phyloP scores from a whole-genome alignment of 108 stramenopile species.

The Asterionellopsis glacialis region DNA sequence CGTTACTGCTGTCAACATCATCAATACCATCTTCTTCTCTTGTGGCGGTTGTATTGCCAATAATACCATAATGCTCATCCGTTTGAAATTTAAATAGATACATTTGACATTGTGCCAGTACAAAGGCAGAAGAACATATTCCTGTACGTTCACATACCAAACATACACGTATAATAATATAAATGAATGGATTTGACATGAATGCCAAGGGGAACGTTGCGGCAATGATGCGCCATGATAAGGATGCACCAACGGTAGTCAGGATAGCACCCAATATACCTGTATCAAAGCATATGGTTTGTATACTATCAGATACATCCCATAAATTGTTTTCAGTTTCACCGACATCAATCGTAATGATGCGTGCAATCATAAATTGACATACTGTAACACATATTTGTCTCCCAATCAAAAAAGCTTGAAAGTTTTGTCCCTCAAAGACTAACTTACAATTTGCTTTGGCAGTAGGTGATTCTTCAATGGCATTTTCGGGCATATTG shows the following conservation, averaged over 20 bases:
- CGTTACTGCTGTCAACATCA: too few species aligned
- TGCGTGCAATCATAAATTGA: conserved; percentile 55
- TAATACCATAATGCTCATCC: conserved; percentile 30
- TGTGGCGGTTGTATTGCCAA: too few species aligned
- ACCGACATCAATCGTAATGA: conserved; percentile 31
- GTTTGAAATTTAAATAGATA: conserved; percentile 22
- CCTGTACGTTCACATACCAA: conserved; percentile 41
- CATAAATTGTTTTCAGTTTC: conserved; percentile 33
- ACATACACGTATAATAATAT: conserved; percentile 42
- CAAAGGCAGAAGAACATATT: conserved; percentile 45
- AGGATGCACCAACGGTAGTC: conserved; percentile 41
- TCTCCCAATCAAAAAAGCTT: conserved; percentile 52
- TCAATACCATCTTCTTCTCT: too few species aligned
- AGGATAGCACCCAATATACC: conserved; percentile 52
- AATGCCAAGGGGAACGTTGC: conserved; percentile 46
- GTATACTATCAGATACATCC: conserved; percentile 35
- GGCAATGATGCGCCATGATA: conserved; percentile 53
- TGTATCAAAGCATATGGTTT: conserved; percentile 39
- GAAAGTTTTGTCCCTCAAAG: conserved; percentile 30
- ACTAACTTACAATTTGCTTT: conserved; percentile 22
- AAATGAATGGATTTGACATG: conserved; percentile 43
- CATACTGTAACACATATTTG: conserved; percentile 40
- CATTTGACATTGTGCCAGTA: conserved; percentile 20
- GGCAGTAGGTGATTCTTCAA: conserved; percentile 21
- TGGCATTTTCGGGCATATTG: conserved; percentile 28